phyloP scores from a whole-genome alignment of 2,329 filamentous ascomycete species.

The Colletotrichum musicola region DNA sequence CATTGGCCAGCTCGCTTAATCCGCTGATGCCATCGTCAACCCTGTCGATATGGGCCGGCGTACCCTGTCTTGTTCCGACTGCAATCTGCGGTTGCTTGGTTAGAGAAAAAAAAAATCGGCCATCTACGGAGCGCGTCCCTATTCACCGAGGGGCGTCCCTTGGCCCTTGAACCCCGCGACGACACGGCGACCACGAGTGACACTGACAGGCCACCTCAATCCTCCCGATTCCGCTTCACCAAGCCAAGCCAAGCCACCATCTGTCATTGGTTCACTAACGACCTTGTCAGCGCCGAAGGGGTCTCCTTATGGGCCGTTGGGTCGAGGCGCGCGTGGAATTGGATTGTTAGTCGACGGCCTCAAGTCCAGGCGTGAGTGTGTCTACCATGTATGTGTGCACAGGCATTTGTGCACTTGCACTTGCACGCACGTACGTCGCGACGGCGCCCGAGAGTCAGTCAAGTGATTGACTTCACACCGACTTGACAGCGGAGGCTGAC shows the following conservation, averaged over 20 bases:
- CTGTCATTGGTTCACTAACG: constrained; percentile 34
- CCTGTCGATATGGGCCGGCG: constrained; percentile 29
- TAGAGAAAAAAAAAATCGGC: constrained; percentile 27
- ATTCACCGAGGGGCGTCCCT: constrained; percentile 24
- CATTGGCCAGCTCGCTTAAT: constrained; percentile 24
- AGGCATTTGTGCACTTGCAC: constrained; percentile 20
- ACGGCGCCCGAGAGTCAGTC: constrained; percentile 6
- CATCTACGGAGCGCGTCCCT: constrained; percentile 5
- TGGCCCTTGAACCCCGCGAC: constrained; percentile 31
- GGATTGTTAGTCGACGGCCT: constrained; percentile 16
- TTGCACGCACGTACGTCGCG: constrained; percentile 19
- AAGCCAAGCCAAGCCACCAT: constrained; percentile 11
- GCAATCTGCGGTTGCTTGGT: constrained; percentile 37
- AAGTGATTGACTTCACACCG: constrained; percentile 12
- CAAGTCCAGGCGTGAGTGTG: constrained; percentile 23
- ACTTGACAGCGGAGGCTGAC: constrained; percentile 19
- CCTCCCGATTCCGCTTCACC: constrained; percentile 23
- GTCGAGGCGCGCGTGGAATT: not conserved
- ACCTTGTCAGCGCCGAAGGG: constrained; percentile 7
- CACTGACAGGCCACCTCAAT: constrained; percentile 30
- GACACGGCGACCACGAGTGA: constrained; percentile 18
- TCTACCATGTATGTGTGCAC: constrained; percentile 1
- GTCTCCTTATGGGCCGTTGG: constrained; percentile 5
- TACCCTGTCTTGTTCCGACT: constrained; percentile 31
- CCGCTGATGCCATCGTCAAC: constrained; percentile 31